These are phyloP conservation scores for Parietaria judaica DNA, from an alignment of 306 rosid genomes.

Conservation along the genomic window DNA sequence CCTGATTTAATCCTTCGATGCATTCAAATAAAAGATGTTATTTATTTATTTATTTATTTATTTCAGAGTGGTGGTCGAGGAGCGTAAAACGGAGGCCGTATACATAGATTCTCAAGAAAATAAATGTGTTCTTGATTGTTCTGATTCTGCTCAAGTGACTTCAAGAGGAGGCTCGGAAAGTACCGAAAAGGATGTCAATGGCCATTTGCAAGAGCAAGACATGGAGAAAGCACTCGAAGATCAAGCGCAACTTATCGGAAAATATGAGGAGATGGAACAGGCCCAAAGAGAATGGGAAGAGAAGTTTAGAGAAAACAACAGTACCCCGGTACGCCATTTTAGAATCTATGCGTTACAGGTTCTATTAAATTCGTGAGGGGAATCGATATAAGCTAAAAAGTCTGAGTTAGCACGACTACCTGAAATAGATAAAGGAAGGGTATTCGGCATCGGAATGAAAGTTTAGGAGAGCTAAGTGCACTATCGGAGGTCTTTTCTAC, in stretches of 20 bases:
- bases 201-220: slow-evolving; percentile 40
- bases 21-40: too few relatives aligned
- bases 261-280: slow-evolving; percentile 80
- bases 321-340: slow-evolving; percentile 58
- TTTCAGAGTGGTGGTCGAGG: slow-evolving; percentile 47
- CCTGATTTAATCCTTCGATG: neutral
- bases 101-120: slow-evolving; percentile 31
- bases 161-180: slow-evolving; percentile 32
- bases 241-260: slow-evolving; percentile 69
- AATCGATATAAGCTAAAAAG: too few relatives aligned
- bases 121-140: slow-evolving; percentile 41
- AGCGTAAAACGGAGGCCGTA: slow-evolving; percentile 22
- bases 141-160: slow-evolving; percentile 26
- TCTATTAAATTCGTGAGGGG: too few relatives aligned
- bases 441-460: too few relatives aligned
- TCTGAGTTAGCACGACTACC: too few relatives aligned
- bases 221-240: slow-evolving; percentile 75
- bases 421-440: too few relatives aligned
- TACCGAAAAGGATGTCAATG: slow-evolving; percentile 28
- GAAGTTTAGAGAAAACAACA: slow-evolving; percentile 74
- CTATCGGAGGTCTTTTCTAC: too few relatives aligned
- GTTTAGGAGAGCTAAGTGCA: too few relatives aligned
- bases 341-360: slow-evolving; percentile 6
- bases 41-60: neutral
- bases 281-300: slow-evolving; percentile 96